Evolutionary conservation across 495 filamentous ascomycete species (phyloP).

Genomic region (Pyronema domesticum): DNA sequence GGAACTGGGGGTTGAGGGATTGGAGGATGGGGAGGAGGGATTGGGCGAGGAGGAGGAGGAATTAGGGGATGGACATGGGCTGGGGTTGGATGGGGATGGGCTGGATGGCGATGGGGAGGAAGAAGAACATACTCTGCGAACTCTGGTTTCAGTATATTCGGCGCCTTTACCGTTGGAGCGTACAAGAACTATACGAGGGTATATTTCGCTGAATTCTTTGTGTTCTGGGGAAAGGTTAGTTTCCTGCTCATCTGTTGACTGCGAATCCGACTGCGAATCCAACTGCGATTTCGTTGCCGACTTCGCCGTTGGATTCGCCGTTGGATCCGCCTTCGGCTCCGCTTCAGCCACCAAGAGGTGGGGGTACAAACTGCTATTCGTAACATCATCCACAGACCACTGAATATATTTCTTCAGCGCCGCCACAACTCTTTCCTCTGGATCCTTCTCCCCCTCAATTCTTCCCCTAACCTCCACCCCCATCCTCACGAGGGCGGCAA

Average conservation of each 20-base stretch:
- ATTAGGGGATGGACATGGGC: no score
- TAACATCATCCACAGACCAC: conserved; percentile 19
- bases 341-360: no score
- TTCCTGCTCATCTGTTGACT: not conserved
- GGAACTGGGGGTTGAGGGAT: no score
- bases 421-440: conserved; percentile 10
- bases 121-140: conserved; percentile 21
- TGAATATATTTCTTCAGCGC: conserved; percentile 18
- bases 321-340: no score
- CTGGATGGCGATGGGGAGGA: no score
- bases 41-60: no score
- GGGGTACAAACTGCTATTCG: not conserved
- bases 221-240: not conserved
- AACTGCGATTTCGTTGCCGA: no score
- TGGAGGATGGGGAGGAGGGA: no score
- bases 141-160: conserved; percentile 16
- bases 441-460: conserved; percentile 14
- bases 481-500: conserved; percentile 18
- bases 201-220: not conserved
- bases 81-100: no score
- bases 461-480: conserved; percentile 14
- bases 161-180: conserved; percentile 17
- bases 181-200: conserved; percentile 3
- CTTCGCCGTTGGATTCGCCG: no score
- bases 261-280: not conserved